phyloP scores from a whole-genome alignment of 768 basidiomycete genomes.

The Panellus pusillus region DNA sequence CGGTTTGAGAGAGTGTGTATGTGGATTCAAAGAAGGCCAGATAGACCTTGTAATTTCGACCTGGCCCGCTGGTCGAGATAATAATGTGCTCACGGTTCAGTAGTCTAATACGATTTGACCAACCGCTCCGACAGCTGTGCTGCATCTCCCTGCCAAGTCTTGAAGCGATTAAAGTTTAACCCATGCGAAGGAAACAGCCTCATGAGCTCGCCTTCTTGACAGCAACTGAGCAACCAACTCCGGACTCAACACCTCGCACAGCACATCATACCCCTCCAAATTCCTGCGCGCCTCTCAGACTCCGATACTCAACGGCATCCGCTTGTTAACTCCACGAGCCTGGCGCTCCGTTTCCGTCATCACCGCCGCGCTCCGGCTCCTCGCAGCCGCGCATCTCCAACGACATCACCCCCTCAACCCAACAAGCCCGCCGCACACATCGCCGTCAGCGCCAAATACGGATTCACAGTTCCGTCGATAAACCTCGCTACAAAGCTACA shows the following conservation, averaged over 20 bases:
- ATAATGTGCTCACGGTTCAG: background rate
- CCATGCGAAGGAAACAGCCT: background rate
- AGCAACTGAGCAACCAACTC: constrained; percentile 37
- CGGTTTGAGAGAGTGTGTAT: no score
- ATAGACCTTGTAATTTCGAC: no score
- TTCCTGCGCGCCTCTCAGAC: constrained; percentile 35
- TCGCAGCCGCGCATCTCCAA: constrained; percentile 28
- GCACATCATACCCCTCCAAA: constrained; percentile 27
- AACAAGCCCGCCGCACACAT: constrained; percentile 39
- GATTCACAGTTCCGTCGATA: constrained; percentile 21
- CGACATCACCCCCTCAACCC: constrained; percentile 33
- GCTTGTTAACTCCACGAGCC: constrained; percentile 31
- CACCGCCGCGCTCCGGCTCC: constrained; percentile 20
- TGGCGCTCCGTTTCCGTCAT: constrained; percentile 35
- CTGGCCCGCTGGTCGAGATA: no score
- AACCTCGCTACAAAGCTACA: constrained; percentile 51
- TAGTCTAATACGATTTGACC: constrained; percentile 22
- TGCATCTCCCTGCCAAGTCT: constrained; percentile 12
- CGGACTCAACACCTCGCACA: constrained; percentile 33
- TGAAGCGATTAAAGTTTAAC: constrained; percentile 21
- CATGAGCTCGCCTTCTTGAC: constrained; percentile 37
- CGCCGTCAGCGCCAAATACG: constrained; percentile 41
- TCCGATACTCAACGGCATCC: constrained; percentile 36
- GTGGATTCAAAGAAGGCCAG: no score
- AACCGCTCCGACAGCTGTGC: constrained; percentile 20